Conservation (phyloP, 345 rosid species). For the Eucalyptus globulus region DNA sequence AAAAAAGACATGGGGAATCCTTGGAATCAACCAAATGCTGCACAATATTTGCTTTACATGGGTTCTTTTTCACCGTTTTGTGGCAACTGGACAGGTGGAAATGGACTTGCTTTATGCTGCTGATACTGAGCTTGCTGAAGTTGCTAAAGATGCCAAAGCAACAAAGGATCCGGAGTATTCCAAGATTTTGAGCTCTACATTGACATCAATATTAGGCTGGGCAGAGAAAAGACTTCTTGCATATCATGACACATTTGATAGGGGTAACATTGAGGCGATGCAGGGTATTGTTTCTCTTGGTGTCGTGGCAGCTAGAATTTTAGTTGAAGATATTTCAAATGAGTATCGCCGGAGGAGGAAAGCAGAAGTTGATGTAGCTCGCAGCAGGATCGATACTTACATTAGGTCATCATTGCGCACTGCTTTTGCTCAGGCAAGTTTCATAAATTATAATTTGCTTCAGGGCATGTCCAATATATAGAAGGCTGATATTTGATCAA, state of each 20-base stretch:
- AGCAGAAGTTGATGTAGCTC: conserved; percentile 79
- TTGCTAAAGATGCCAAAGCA: conserved; percentile 87
- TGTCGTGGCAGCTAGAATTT: conserved; percentile 76
- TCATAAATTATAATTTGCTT: neutral
- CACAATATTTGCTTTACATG: conserved; percentile 88
- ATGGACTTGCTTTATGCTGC: conserved; percentile 70
- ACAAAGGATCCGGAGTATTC: conserved; percentile 85
- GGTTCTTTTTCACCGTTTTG: conserved; percentile 84
- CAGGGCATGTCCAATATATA: neutral
- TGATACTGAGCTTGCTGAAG: conserved; percentile 70
- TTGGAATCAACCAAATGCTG: conserved; percentile 77
- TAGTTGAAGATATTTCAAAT: conserved; percentile 90
- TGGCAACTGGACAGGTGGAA: conserved; percentile 74
- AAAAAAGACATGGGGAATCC: conserved; percentile 92
- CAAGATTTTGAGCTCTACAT: conserved; percentile 67
- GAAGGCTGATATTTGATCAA: neutral
- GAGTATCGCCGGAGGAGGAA: conserved; percentile 88
- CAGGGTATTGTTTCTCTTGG: conserved; percentile 81
- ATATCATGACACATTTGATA: conserved; percentile 86
- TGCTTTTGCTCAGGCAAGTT: conserved; percentile 96
- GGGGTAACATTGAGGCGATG: conserved; percentile 62
- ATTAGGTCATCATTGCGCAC: conserved; percentile 95
- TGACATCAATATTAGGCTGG: conserved; percentile 90
- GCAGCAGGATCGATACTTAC: conserved; percentile 81
- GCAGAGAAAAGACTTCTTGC: conserved; percentile 96